Evolutionary conservation across 2,329 filamentous ascomycete genomes (phyloP), one percentile per base, ranked within the genome.

Genomic region (Aphanocladium album): DNA sequence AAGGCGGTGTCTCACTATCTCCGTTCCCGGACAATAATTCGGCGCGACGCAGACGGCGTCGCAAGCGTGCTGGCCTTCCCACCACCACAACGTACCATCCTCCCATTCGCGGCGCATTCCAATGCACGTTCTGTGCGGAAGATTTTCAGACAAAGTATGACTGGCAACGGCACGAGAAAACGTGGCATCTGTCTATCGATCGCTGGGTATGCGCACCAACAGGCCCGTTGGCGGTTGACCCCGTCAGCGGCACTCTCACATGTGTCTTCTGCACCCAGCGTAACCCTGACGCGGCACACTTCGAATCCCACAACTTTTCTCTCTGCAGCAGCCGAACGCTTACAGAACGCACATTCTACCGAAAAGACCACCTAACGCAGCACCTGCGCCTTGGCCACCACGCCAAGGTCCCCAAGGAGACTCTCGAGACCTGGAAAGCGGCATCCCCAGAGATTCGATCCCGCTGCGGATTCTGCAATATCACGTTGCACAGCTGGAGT

Each of bases 91-190:
- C 57, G n/a, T 53, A 54, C 19, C 30, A 43, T 17, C 35, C 16
- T 6, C 19, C 82, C 2, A 45, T 19, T 16, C 57, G 57, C n/a
- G 57, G 57, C 49, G 47, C 57, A 16, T 86, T 82, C 71, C 85
- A 88, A 70, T 88, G 85, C 70, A 88, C 85, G 63, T 88, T 88
- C 76, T 88, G 85, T 70, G 87, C 85, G 5, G 84, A 88, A 64
- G 86, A 83, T 0, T 88, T 88, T 71, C 78, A 84, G 64, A 87
- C 85, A 2, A 88, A 88, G 69, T 84, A 88, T 67, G 85, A 88
- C 71, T 88, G 85, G 85, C 84, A 87, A 67, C 77, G 88, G 60
- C 88, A 90, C 69, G 88, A 91, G 68, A 88, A 88, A 65, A 86
- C 85, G 52, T 76, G 85, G 64, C 88, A 83, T 70, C 73, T 83